Conservation (phyloP, 1,284 basidiomycete genomes). For the Cutaneotrichosporon sp. region DNA sequence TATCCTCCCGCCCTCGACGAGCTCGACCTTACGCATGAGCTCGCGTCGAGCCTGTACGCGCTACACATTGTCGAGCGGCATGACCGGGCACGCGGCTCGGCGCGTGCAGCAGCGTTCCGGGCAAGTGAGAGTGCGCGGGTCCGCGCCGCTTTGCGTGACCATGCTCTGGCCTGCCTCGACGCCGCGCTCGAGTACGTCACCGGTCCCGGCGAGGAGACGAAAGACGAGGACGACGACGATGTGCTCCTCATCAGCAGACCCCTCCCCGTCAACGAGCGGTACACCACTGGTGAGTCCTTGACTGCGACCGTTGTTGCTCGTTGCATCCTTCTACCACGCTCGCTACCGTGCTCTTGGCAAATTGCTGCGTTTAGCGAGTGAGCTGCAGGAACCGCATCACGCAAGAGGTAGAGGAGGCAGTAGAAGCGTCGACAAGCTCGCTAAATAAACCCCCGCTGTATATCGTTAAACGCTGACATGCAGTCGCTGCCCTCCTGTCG, state of each 20-base stretch:
- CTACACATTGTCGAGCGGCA: constrained; percentile 22
- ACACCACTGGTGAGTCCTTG: constrained; percentile 15
- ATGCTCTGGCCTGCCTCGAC: constrained; percentile 13
- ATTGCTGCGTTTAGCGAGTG: no score
- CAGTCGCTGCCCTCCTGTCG: constrained; percentile 18
- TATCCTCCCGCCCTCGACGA: not conserved
- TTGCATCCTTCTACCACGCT: not conserved
- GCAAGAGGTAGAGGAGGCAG: no score
- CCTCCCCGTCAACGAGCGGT: constrained; percentile 6
- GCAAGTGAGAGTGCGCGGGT: constrained; percentile 10
- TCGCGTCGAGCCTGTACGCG: constrained; percentile 16
- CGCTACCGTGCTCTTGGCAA: not conserved
- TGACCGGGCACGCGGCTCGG: constrained; percentile 14
- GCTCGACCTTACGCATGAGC: constrained; percentile 18
- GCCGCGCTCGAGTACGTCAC: constrained; percentile 14
- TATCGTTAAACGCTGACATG: not conserved
- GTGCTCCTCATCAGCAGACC: constrained; percentile 15
- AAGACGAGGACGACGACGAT: constrained; percentile 21
- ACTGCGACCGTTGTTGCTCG: not conserved
- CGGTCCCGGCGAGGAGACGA: constrained; percentile 1
- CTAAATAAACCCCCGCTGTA: not conserved
- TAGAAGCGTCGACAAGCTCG: no score
- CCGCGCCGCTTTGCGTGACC: constrained; percentile 14
- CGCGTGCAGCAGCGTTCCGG: constrained; percentile 18
- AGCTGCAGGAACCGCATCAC: not conserved